Conservation (phyloP, 768 basidiomycete genomes). For the Tulasnella sp. region DNA sequence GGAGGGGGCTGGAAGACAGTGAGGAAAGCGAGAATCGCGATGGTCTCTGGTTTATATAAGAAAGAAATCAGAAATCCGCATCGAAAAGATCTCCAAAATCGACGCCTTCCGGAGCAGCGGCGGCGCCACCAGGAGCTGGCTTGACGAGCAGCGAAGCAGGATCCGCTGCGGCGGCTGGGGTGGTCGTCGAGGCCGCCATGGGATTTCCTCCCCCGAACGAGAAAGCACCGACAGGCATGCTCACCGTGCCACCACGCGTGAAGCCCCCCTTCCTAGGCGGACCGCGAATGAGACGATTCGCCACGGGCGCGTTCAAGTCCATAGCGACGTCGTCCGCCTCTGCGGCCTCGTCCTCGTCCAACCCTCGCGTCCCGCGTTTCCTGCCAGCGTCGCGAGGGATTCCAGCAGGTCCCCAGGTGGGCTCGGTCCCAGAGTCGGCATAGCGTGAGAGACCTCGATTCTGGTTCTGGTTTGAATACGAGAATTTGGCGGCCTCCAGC, state of each 20-base stretch:
- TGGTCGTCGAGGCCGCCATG: not conserved
- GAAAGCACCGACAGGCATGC: slow-evolving; percentile 28
- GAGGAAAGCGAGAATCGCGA: not conserved
- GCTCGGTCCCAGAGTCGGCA: slow-evolving; percentile 21
- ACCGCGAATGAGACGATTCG: slow-evolving; percentile 11
- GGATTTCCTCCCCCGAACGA: slow-evolving; percentile 15
- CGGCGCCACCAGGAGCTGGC: not conserved
- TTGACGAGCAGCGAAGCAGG: not conserved
- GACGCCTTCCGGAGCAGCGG: not conserved
- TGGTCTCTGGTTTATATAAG: not conserved
- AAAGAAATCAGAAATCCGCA: slow-evolving; percentile 19
- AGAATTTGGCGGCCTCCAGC: slow-evolving; percentile 15
- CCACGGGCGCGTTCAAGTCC: not conserved
- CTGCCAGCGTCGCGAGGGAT: not conserved
- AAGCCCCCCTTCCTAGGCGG: not conserved
- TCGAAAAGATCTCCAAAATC: slow-evolving; percentile 32
- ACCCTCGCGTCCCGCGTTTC: slow-evolving; percentile 15
- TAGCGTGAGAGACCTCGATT: slow-evolving; percentile 10
- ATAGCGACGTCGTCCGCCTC: slow-evolving; percentile 18
- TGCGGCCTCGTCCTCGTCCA: slow-evolving; percentile 23
- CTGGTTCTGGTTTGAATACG: slow-evolving; percentile 16
- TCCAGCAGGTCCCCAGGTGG: slow-evolving; percentile 24
- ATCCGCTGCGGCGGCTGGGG: not conserved
- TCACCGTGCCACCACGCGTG: not conserved
- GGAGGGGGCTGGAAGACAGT: not conserved